Evolutionary conservation across 495 filamentous ascomycete genomes (phyloP), one percentile per base, ranked within the genome.

Genomic region (Choiromyces venosus): DNA sequence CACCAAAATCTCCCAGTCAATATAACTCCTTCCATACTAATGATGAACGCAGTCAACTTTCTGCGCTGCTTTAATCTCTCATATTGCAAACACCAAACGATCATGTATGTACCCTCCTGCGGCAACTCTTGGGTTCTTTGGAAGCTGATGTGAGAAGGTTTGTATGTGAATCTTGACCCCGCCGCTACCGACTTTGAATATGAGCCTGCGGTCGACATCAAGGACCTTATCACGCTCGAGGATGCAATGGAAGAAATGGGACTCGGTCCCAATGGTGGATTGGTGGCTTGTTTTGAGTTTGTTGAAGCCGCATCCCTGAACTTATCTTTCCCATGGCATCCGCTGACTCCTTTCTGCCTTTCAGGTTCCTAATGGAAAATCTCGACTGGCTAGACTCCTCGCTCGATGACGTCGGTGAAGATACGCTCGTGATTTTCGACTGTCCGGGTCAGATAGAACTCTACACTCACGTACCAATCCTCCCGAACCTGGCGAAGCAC

Each of bases 361-460:
- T 12, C 40, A 85, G 84, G 77, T 93, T 91, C 83, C 88, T 99
- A 19, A 90, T 97, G 78, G 91, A 98, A 82, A 97, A 99, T 81
- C 89, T 98, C 74, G 94, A 97, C 81, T 99, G 96, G 85, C 85
- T 99, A 44, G 93, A 92, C 61, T 92, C 96, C 67, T 86, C 89
- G 0, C 89, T 99, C 25, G 93, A 97, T 73, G 88, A 91, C 56
- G 86, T 97, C 19, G 92, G 91, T 7, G 95, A 99, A 75, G 95
- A 99, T 79, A 97, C 96, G 82, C 86, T 99, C 61, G 95, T 97
- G 80, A 91, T 99, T 67, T 92, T 99, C 85, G 95, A 99, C 83
- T 97, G 97, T 91, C 95, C 95, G 0, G 95, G 95, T 68, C 95
- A 99, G 83, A 97, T 99, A 83, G 95, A 99, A 83, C 91, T 99